Percentiles rank a stretch among this genome's conserved stretches.
Conservation (phyloP, 768 basidiomycete species). For the Tephrocybe sp. region DNA sequence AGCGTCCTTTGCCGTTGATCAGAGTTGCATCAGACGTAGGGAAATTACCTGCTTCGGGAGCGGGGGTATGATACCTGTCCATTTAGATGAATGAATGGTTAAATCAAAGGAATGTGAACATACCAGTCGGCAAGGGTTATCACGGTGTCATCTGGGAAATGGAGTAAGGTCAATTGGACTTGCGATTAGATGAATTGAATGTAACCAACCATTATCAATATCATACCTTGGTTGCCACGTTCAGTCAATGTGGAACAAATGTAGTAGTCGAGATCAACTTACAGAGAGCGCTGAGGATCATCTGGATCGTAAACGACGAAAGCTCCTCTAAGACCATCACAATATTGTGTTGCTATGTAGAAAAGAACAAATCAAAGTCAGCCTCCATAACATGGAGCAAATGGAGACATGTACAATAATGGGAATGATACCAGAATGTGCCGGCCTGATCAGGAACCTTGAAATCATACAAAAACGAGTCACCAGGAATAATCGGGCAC, state of each 20-base stretch:
- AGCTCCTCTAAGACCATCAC: no score
- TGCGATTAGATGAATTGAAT: no score
- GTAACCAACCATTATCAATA: no score
- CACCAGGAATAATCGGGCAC: constrained; percentile 36
- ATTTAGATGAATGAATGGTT: background rate
- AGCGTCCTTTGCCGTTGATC: background rate
- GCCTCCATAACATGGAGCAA: no score
- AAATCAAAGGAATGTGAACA: background rate
- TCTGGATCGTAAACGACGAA: no score
- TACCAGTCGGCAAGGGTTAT: constrained; percentile 7
- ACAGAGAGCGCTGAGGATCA: no score
- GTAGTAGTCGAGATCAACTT: no score
- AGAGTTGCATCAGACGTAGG: background rate
- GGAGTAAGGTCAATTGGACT: background rate
- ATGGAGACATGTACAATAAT: background rate
- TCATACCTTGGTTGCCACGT: no score
- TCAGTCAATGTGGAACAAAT: no score
- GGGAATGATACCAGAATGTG: constrained; percentile 31
- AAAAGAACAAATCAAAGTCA: no score
- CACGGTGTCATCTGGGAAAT: background rate
- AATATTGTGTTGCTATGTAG: no score
- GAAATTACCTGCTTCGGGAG: background rate
- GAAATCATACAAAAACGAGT: constrained; percentile 40
- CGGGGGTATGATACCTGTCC: background rate
- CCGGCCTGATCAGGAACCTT: constrained; percentile 21